Base-by-base conservation (phyloP, 768 basidiomycete species). In the Antrodiella citrinella region DNA sequence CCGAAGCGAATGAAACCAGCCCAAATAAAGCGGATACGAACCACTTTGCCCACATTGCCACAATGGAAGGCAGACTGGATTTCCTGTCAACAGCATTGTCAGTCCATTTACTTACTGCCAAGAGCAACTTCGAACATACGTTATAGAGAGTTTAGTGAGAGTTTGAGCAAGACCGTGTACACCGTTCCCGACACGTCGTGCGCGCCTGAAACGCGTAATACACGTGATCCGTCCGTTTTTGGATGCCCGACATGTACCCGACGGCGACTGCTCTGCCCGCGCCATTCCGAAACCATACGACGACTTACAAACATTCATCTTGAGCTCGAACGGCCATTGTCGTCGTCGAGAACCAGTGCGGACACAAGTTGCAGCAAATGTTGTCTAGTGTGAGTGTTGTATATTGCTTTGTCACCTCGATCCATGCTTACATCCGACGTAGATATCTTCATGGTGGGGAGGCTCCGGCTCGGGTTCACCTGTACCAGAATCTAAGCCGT, bases 401-500 rank as follows among this genome's bases (percentile, higher is more conserved):
- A 35, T 35, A 7, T 7, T 35, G 30, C 30, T 7, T 30, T 39
- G 20, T 13, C 51, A 26, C 25, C 18, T 9, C 24, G 25, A 19
- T 10, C 26, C 19, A n/a, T 20, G 19, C 20, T 50, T 11, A n/a
- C n/a, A n/a, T n/a, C n/a, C n/a, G n/a, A n/a, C n/a, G n/a, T 51
- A 63, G 62, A 51, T 63, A 25, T 54, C 55, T 42, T 55, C 58
- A 5, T 59, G 58, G 58, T 63, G 59, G 59, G 57, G 59, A 26
- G 47, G 54, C 49, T 51, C 52, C 19, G 51, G 60, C 26, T 15
- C 57, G 12, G 55, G 57, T 25, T 38, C 56, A 19, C 54, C 60
- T n/a, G 52, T 50, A 4, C 54, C 56, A 24, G 53, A 51, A 38
- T 46, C 54, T 2, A 58, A 57, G 49, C 58, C 59, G 3, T 87